Percentiles rank a stretch among this genome's conserved stretches.
Conservation (phyloP, 495 filamentous ascomycete species). For the Hypoxylon fragiforme region DNA sequence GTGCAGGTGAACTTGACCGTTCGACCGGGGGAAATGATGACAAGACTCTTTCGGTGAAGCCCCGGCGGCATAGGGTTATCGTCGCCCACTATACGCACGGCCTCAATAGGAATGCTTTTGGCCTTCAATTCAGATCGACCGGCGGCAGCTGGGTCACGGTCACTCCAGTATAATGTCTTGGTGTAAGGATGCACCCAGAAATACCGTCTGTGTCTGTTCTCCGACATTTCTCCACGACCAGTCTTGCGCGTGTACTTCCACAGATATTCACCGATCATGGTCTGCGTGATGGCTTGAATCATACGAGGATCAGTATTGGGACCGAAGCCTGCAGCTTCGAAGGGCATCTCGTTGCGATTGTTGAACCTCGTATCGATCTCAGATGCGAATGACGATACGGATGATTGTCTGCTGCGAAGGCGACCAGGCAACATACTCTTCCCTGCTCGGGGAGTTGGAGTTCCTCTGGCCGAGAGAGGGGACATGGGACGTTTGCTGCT, state of each 20-base stretch:
- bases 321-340: constrained; percentile 62
- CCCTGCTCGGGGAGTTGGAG: constrained; percentile 46
- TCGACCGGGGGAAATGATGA: constrained; percentile 87
- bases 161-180: constrained; percentile 94
- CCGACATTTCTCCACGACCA: constrained; percentile 81
- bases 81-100: constrained; percentile 89
- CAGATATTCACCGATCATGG: constrained; percentile 98
- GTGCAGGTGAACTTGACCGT: constrained; percentile 90
- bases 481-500: constrained; percentile 45
- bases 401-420: constrained; percentile 66
- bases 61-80: constrained; percentile 96
- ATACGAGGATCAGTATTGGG: constrained; percentile 87
- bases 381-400: constrained; percentile 91
- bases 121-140: constrained; percentile 79
- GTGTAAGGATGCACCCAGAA: constrained; percentile 99
- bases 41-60: constrained; percentile 87
- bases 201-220: constrained; percentile 87
- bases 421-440: constrained; percentile 40
- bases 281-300: constrained; percentile 99
- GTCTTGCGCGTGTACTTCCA: constrained; percentile 98
- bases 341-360: constrained; percentile 60
- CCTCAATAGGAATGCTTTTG: constrained; percentile 94
- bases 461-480: constrained; percentile 40
- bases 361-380: constrained; percentile 92
- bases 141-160: constrained; percentile 78